Base-by-base conservation (phyloP, 306 rosid genomes). In the Cucumis cinereus region DNA sequence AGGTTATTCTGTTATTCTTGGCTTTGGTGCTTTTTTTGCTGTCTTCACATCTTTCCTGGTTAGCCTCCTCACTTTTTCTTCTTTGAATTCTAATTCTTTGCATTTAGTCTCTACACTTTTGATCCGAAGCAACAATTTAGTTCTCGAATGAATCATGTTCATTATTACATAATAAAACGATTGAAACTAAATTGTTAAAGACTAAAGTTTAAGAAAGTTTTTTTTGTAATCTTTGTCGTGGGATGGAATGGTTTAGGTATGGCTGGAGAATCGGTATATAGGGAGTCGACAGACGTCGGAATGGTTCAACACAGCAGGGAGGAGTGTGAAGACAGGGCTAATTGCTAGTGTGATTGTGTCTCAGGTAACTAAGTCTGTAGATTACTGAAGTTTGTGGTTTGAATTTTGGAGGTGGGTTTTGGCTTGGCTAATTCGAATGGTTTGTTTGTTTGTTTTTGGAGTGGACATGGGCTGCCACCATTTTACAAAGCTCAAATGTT, bases 391-490 rank as follows among this genome's bases (percentile, higher is more conserved):
- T 41, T 68, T 68, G 9, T n/a, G 35, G 50, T 43, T 24, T 68
- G 35, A 23, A 23, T 12, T 10, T 45, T 67, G 45, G 23, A 22
- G 69, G 14, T 6, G 52, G 70, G 35, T 30, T n/a, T 30, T 28
- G 5, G 53, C 7, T 66, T 40, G 54, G 55, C 56, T 68, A 20
- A 41, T 13, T 76, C 79, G 24, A 74, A 40, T 54, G 47, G 26
- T 82, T 59, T 47, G 59, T 81, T 78, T 82, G 36, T 80, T 59
- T 47, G 59, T 80, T 77, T 84, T 40, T 82, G 38, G 16, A 93
- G 98, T 91, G 98, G 98, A 93, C 98, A 40, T 91, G 97, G 90
- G 98, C 97, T 60, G 97, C 97, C 60, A 93, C 98, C 58, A 89
- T 93, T 73, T 81, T 93, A 81, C 98, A 93, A 83, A 93, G 98